Base-by-base conservation (phyloP, 2,329 filamentous ascomycete genomes). In the Diaporthe eres region DNA sequence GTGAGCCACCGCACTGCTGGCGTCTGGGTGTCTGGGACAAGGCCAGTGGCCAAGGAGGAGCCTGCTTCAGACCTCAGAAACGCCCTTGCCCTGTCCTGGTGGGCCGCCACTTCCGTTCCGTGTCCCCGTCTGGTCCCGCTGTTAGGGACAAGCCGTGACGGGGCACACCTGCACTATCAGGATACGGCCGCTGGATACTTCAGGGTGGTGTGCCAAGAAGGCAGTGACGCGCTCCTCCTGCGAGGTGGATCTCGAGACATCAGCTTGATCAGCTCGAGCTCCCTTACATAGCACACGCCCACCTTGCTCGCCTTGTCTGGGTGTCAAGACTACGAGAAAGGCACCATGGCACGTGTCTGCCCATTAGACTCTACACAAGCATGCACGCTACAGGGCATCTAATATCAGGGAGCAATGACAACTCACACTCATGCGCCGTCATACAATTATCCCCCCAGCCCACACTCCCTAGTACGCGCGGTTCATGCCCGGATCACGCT, bases 241-340 rank as follows among this genome's bases (percentile, higher is more conserved):
- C 47, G 65, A 68, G 42, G 63, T 67, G 63, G 47, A 68, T 68
- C 63, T 68, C 63, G 28, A 37, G 28, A 70, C 65, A 55, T 55
- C 34, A 42, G 49, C 65, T 42, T 55, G 65, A 53, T 53, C 47
- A 53, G 47, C 31, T 10, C 37, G 47, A 68, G 63, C 63, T 68
- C 63, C 63, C 63, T 53, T 68, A 51, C 63, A 67, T 67, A 10
- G 63, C 63, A 67, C 61, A 67, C 31, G 12, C 31, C 19, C 28
- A 19, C 60, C 60, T 42, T 61, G 34, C 58, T 42, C 58, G 12
- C 58, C 58, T 42, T 17, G 15, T 6, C 25, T 28, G 19, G 19
- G 57, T 39, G 3, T 39, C 37, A 1, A 39, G 37, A 39, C 37
- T 58, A 60, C 34, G 22, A 15, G 22, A 65, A 19, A 47, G 39